Base-by-base conservation (phyloP, 306 rosid genomes). In the Gleditsia sinensis region DNA sequence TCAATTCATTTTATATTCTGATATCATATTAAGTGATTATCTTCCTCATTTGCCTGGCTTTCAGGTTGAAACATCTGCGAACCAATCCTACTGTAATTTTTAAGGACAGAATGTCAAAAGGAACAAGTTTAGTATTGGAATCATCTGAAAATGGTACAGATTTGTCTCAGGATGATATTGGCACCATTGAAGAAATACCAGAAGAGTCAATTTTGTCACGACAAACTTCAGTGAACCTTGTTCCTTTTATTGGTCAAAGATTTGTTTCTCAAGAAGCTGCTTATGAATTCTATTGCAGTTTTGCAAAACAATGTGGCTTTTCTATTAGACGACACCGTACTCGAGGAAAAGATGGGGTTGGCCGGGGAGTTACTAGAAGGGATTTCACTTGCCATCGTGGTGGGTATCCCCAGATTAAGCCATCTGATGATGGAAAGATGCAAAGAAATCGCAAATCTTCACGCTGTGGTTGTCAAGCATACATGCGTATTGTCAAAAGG, bases 311-410 rank as follows among this genome's bases (percentile, higher is more conserved):
- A 57, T 88, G 88, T 70, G 97, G 97, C 24, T 92, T 92, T 85
- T 90, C 96, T 20, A 92, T 92, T 53, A 76, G 97, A 67, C 87
- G 96, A 2, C 96, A 92, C 46, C 93, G 96, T 4, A 90, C 94
- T 68, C 83, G 97, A 40, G 96, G 97, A 69, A 92, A 92, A 79
- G 97, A 92, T 78, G 97, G 97, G 63, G 91, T 92, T 40, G 97
- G 97, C 56, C 80, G 96, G 42, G 97, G 96, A 80, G 88, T 92
- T 56, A 92, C 96, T 2, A 88, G 97, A 55, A 83, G 97, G 74
- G 96, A 92, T 79, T 92, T 92, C 77, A 87, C 96, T 63, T 92
- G 96, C 78, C 96, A 92, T 71, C 88, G 96, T 8, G 97, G 96
- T 32, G 96, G 97, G 61, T 92, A 76, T 68, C 92, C 97, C 49